These are phyloP conservation scores for Pseudopithomyces chartarum DNA, from an alignment of 2,329 filamentous ascomycete genomes.

Conservation along the genomic window DNA sequence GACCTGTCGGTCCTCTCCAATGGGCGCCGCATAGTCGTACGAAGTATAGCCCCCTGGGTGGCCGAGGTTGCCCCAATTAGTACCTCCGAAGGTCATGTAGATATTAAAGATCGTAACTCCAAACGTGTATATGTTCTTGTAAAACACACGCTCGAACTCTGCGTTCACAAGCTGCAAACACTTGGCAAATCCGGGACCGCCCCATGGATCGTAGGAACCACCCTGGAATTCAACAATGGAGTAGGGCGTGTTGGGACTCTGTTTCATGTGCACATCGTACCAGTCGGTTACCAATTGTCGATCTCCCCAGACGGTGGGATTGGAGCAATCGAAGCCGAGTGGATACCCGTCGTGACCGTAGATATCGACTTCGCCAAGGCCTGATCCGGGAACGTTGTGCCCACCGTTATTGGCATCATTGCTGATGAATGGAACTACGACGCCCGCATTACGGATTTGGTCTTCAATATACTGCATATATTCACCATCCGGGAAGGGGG, in stretches of 20 bases:
- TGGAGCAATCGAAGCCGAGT: constrained; percentile 63
- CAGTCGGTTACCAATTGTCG: constrained; percentile 62
- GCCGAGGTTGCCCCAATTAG: constrained; percentile 75
- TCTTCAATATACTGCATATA: constrained; percentile 76
- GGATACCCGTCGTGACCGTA: constrained; percentile 72
- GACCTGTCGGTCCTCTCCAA: constrained; percentile 72
- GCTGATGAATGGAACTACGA: constrained; percentile 75
- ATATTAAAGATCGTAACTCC: constrained; percentile 71
- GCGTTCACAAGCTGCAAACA: constrained; percentile 70
- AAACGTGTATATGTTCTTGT: constrained; percentile 74
- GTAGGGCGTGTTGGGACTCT: constrained; percentile 70
- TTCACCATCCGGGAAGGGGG: constrained; percentile 65
- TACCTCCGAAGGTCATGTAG: constrained; percentile 81
- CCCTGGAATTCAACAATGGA: constrained; percentile 72
- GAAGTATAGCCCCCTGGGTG: constrained; percentile 64
- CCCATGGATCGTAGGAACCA: constrained; percentile 76
- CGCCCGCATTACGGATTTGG: constrained; percentile 69
- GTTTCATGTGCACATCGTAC: constrained; percentile 58
- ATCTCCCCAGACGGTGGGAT: constrained; percentile 66
- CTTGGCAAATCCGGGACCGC: constrained; percentile 69
- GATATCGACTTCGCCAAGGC: constrained; percentile 62
- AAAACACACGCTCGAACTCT: constrained; percentile 79
- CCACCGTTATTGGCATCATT: constrained; percentile 71
- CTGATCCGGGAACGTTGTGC: constrained; percentile 66
- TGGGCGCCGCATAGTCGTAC: constrained; percentile 67